Base-by-base conservation (phyloP, 1,284 basidiomycete species). In the Polyporus tsugae region DNA sequence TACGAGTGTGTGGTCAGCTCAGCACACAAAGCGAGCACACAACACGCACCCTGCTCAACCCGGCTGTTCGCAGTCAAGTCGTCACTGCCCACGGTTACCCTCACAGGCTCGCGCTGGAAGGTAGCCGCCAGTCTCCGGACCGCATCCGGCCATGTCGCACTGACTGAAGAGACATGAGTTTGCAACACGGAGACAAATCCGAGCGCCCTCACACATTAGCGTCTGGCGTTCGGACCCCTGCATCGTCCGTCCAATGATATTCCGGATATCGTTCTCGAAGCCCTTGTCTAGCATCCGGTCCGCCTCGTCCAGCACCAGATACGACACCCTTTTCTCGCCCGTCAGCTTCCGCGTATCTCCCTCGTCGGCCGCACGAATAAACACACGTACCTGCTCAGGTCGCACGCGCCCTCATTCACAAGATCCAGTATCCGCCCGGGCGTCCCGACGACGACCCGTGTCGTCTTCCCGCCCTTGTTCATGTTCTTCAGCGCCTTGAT, bases 221-320 rank as follows among this genome's bases (percentile, higher is more conserved):
- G 95, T 97, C 81, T 97, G 95, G 44, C 95, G 86, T 65, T 89
- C 85, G 15, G 81, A 80, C 13, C 85, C 83, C 73, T 88, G 88
- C 73, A 92, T 92, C 38, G 92, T 91, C 75, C 89, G 86, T 9
- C 89, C 91, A 71, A 99, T 97, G 76, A 99, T 99, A 67, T 88
- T 88, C 61, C 96, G 87, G 73, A 99, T 99, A 80, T 99, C 98
- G 76, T 98, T 98, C 83, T 99, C 98, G 80, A 99, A 99, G 0
- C 98, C 98, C 77, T 94, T 96, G 80, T 99, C 98, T 60, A 99
- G 85, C 97, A 99, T 99, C 59, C 97, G 88, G 82, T 99, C 97
- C 1, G 97, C 97, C 82, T 99, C 97, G 77, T 99, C 98, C 52
- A 99, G 83, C 0, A 99, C 97, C 19, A 99, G 85, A 83, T 97